Evolutionary conservation across 768 basidiomycete genomes (phyloP).

Genomic region (Podaxis sp.): DNA sequence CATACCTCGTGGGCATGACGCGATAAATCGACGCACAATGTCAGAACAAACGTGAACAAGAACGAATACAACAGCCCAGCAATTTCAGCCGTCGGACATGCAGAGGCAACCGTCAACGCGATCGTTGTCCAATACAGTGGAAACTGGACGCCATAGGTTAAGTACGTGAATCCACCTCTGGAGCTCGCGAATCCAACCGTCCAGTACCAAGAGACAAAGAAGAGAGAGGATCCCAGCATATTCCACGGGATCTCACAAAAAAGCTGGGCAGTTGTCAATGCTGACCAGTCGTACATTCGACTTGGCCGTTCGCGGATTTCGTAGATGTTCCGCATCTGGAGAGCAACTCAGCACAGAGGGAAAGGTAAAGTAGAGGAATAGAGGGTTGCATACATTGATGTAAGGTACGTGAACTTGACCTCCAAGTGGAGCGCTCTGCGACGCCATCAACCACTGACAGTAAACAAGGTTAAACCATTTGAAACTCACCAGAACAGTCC

Average conservation of each 20-base stretch:
- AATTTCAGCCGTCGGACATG: conserved; percentile 59
- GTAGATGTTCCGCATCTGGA: conserved; percentile 54
- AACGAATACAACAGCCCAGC: conserved; percentile 57
- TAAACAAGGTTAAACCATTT: not conserved
- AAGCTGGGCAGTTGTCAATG: conserved; percentile 53
- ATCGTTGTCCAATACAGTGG: conserved; percentile 66
- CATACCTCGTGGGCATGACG: conserved; percentile 10
- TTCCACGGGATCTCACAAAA: conserved; percentile 66
- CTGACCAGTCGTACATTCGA: conserved; percentile 65
- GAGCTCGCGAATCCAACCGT: conserved; percentile 57
- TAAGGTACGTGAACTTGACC: conserved; percentile 67
- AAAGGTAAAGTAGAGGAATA: not conserved
- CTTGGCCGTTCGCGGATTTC: conserved; percentile 68
- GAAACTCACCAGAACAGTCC: conserved; percentile 39
- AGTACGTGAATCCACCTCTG: conserved; percentile 58
- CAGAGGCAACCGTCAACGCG: conserved; percentile 57
- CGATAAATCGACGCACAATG: conserved; percentile 42
- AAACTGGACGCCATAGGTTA: conserved; percentile 54
- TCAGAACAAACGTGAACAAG: conserved; percentile 61
- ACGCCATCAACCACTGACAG: not conserved
- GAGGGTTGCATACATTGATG: conserved; percentile 32
- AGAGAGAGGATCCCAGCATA: conserved; percentile 54
- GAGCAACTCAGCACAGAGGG: not conserved
- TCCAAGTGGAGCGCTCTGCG: conserved; percentile 47
- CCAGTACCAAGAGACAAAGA: conserved; percentile 76